Evolutionary conservation across 2,329 filamentous ascomycete species (phyloP).

Genomic region (Colletotrichum chrysophilum): DNA sequence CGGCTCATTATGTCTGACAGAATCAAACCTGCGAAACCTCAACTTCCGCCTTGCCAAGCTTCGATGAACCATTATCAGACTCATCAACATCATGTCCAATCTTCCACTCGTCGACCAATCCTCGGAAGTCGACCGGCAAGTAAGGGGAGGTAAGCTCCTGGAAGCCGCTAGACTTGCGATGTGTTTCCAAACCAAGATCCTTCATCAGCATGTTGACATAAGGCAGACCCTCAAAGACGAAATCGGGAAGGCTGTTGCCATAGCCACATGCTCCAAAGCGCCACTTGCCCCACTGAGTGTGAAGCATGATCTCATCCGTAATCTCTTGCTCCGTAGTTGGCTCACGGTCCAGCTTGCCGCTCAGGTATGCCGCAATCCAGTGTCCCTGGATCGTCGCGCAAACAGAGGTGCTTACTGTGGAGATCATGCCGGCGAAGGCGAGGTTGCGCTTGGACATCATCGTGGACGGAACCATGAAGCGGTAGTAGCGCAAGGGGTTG

Average conservation of each 20-base stretch:
- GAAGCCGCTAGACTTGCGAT: constrained; percentile 20
- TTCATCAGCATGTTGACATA: constrained; percentile 42
- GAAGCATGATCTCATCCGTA: constrained; percentile 50
- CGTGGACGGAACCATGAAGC: constrained; percentile 29
- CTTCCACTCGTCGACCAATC: constrained; percentile 5
- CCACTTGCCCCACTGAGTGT: constrained; percentile 59
- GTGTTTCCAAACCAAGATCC: constrained; percentile 21
- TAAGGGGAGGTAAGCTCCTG: constrained; percentile 17
- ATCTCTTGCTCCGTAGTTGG: constrained; percentile 31
- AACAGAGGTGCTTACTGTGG: constrained; percentile 36
- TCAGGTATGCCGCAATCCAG: constrained; percentile 65
- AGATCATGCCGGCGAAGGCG: constrained; percentile 37
- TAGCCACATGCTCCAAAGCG: constrained; percentile 56
- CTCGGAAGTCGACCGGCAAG: background rate
- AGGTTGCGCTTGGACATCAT: constrained; percentile 29
- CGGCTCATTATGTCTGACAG: background rate
- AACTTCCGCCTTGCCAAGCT: background rate
- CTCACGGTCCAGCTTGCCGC: constrained; percentile 44
- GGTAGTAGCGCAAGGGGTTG: constrained; percentile 28
- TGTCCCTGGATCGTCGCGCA: constrained; percentile 46
- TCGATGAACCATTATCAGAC: background rate
- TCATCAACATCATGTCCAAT: background rate
- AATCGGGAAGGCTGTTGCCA: constrained; percentile 53
- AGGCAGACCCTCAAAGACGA: constrained; percentile 65
- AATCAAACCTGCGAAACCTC: background rate